Percentiles rank a stretch among this genome's conserved stretches.
Conservation (phyloP, 2,329 filamentous ascomycete genomes). For the Ascochyta koolunga region DNA sequence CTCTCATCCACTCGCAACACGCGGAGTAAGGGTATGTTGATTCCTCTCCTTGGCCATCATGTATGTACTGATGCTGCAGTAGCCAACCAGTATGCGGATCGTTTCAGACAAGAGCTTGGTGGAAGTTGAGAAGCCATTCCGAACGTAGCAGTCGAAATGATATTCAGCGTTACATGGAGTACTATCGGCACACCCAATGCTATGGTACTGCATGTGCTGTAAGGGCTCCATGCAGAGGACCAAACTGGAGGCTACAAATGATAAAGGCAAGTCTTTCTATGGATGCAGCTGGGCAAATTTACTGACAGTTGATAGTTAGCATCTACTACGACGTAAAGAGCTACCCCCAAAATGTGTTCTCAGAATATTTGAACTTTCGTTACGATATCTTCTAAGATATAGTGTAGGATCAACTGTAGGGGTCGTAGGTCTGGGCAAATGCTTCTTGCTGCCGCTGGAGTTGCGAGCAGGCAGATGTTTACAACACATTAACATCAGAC, state of each 20-base stretch:
- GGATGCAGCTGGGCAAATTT: not conserved
- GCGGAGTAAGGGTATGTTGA: slow-evolving; percentile 6
- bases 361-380: not conserved
- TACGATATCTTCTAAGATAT: not conserved
- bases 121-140: not conserved
- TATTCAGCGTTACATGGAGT: no score
- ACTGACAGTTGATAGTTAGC: not conserved
- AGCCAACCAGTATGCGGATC: slow-evolving; percentile 1
- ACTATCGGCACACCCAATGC: not conserved
- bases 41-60: not conserved
- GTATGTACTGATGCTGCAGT: not conserved
- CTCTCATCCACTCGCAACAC: slow-evolving; percentile 10
- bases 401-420: not conserved
- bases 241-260: not conserved
- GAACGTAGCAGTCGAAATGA: no score
- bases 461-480: no score
- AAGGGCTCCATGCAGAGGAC: not conserved
- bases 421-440: not conserved
- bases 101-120: slow-evolving; percentile 9
- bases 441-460: no score
- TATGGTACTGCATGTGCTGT: not conserved
- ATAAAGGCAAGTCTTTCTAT: not conserved
- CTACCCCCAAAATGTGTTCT: not conserved
- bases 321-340: not conserved
- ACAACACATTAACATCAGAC: no score